Conservation (phyloP, 305 asterid genomes). For the Fraxinus sp. region DNA sequence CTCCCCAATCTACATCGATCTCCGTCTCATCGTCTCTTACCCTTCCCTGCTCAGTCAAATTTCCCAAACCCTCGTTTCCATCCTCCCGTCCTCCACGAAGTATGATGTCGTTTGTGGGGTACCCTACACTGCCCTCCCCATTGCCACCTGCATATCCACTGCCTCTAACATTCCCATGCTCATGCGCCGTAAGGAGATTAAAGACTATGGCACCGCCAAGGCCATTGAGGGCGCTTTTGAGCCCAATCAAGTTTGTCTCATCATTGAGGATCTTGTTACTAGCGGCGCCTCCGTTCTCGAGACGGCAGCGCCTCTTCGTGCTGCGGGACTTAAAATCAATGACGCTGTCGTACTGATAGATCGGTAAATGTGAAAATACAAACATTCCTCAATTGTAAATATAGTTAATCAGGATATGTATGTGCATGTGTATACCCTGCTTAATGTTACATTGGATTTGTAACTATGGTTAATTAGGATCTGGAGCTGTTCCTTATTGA, state of each 20-base stretch:
- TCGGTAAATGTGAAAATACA: conserved; percentile 38
- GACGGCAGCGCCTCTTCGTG: conserved; percentile 85
- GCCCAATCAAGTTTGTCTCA: conserved; percentile 55
- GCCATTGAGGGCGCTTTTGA: conserved; percentile 78
- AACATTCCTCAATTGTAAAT: neutral
- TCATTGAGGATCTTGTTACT: conserved; percentile 91
- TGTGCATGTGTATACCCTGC: no score
- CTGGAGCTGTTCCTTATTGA: neutral
- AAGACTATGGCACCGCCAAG: conserved; percentile 86
- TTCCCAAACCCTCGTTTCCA: conserved; percentile 58
- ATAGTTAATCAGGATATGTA: neutral
- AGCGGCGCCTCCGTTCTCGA: conserved; percentile 94
- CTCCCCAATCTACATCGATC: conserved; percentile 97
- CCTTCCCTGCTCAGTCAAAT: conserved; percentile 76
- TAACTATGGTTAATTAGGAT: neutral
- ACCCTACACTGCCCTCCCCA: conserved; percentile 98
- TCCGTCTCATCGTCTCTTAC: conserved; percentile 87
- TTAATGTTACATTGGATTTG: no score
- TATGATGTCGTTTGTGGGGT: conserved; percentile 93
- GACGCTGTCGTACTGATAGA: conserved; percentile 95
- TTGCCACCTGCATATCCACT: conserved; percentile 81
- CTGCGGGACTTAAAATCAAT: conserved; percentile 71
- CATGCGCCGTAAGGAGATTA: conserved; percentile 94
- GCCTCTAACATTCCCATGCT: conserved; percentile 68
- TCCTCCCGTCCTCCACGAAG: conserved; percentile 55